Conservation (phyloP, 345 rosid species). For the Populus ilicifolia region DNA sequence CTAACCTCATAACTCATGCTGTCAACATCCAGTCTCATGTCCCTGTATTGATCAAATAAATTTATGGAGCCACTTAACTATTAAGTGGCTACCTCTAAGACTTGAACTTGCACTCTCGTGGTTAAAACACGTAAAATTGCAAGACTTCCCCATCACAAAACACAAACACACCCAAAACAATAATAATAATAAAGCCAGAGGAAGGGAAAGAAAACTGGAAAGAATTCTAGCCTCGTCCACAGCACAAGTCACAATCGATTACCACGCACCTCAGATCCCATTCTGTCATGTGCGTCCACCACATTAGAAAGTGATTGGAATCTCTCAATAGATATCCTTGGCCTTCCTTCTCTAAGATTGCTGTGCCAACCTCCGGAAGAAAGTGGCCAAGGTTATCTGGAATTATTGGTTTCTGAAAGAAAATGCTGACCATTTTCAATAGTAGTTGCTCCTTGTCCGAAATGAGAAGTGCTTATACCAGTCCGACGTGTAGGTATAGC, state of each 20-base stretch:
- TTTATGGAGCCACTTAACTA: constrained; percentile 47
- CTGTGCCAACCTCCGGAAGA: constrained; percentile 25
- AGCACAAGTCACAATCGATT: background rate
- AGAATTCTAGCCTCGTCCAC: background rate
- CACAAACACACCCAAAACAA: background rate
- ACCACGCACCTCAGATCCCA: constrained; percentile 22
- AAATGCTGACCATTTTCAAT: constrained; percentile 11
- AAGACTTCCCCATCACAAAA: no score
- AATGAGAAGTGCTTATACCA: background rate
- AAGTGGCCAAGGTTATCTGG: constrained; percentile 23
- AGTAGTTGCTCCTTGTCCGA: constrained; percentile 9
- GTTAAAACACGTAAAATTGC: background rate
- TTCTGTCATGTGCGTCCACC: constrained; percentile 10
- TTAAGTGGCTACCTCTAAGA: background rate
- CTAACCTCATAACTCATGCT: constrained; percentile 82
- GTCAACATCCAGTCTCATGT: constrained; percentile 84
- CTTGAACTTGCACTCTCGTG: background rate
- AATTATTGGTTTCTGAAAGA: constrained; percentile 16
- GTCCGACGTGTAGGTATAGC: background rate
- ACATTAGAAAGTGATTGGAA: constrained; percentile 15
- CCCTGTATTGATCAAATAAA: constrained; percentile 65
- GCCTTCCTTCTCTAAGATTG: constrained; percentile 21
- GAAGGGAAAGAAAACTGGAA: background rate
- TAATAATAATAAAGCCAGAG: background rate
- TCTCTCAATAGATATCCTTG: constrained; percentile 25